Base-by-base conservation (phyloP, 345 rosid genomes). In the Combretum micranthum region DNA sequence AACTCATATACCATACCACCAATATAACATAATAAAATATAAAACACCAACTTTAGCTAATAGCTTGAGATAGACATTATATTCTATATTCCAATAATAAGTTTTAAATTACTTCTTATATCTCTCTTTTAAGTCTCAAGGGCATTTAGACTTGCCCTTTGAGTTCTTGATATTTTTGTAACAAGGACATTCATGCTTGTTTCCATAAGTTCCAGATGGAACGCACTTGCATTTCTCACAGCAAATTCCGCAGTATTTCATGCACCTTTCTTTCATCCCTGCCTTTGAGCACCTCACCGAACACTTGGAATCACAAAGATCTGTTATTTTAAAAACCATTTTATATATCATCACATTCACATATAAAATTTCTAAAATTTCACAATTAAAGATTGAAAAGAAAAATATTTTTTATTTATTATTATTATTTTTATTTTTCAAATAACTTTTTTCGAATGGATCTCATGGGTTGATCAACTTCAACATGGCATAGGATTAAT, bases 161-260 rank as follows among this genome's bases (percentile, higher is more conserved):
- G 86, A 75, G 70, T 81, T 87, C 81, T 70, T 83, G 75, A 72
- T 9, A 75, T 81, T 81, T 16, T 78, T 70, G 66, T 90, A 87
- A 68, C 95, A 86, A 52, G 90, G 90, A 47, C 97, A 90, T 64
- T 87, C 82, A 44, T 81, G 49, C 80, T 83, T 90, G 80, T 84
- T 54, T 32, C 95, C 95, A 4, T 60, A 87, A 47, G 95, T 86
- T 49, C 99, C 96, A 2, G 94, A 81, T 17, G 99, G 99, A 42
- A 89, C 99, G 61, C 99, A 93, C 17, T 79, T 21, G 74, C 98
- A 92, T 57, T 80, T 73, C 50, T 44, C 69, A 20, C 98, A 92
- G 75, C 98, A 92, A 37, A 89, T 84, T 26, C 80, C 86, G 62
- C 98, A 92, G 64, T 86, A 92, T 66, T 84, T 74, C 57, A 86